Percentiles rank a stretch among this genome's conserved stretches.
phyloP scores from a whole-genome alignment of 306 rosid species.

The Dalbergia cultrata region DNA sequence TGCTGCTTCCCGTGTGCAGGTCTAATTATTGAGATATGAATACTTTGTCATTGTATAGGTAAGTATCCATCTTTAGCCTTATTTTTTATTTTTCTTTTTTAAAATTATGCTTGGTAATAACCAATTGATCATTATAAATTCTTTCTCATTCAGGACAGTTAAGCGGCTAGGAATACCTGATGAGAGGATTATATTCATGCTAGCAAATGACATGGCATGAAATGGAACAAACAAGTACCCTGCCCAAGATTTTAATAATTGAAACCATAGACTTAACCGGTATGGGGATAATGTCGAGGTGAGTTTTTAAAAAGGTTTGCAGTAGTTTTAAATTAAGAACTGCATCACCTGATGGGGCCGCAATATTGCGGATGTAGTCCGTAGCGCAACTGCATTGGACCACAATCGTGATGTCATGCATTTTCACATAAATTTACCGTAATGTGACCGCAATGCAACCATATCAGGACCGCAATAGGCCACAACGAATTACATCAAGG shows the following conservation, averaged over 20 bases:
- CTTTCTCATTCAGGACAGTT: slow-evolving; percentile 77
- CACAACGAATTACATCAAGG: too few species aligned
- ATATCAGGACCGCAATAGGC: too few species aligned
- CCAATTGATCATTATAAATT: slow-evolving; percentile 19
- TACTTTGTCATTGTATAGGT: slow-evolving; percentile 89
- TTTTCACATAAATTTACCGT: too few species aligned
- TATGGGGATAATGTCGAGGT: slow-evolving; percentile 99
- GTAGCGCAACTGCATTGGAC: too few species aligned
- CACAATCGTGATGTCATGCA: too few species aligned
- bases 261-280: slow-evolving; percentile 89
- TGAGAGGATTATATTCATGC: slow-evolving; percentile 96
- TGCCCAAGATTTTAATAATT: slow-evolving; percentile 95
- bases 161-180: slow-evolving; percentile 98
- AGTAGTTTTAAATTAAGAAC: too few species aligned
- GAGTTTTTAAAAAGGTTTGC: slow-evolving; percentile 36
- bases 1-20: slow-evolving; percentile 62
- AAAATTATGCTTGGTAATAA: background rate
- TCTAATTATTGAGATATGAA: slow-evolving; percentile 97
- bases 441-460: too few species aligned
- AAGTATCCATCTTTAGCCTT: slow-evolving; percentile 36
- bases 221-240: slow-evolving; percentile 95
- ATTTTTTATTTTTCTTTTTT: slow-evolving; percentile 3
- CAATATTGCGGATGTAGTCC: too few species aligned
- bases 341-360: too few species aligned
- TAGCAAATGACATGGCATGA: slow-evolving; percentile 98